Base-by-base conservation (phyloP, 2,329 filamentous ascomycete species). In the Pseudogymnoascus sp. region DNA sequence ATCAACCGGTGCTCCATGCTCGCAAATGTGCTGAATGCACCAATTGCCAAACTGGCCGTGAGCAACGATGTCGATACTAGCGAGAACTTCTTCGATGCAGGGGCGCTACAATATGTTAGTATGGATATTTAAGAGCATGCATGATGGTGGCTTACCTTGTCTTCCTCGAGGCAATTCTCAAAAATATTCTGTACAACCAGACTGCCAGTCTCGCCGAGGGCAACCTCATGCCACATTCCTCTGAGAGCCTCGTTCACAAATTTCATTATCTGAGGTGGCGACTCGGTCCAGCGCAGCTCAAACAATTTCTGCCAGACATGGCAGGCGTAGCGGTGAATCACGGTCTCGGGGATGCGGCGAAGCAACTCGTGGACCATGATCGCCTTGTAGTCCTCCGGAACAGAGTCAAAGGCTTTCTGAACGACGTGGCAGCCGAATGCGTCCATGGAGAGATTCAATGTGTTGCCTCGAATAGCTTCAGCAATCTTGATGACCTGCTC, bases 301-400 rank as follows among this genome's bases (percentile, higher is more conserved):
- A 99, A 99, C 28, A 99, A 85, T 81, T 99, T 99, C 80, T 99
- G 95, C 95, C 95, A 99, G 67, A 99, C 95, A 76, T 99, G 95
- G 73, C 95, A 99, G 65, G 95, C 95, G 78, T 99, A 99, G 69
- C 96, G 90, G 78, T 99, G 96, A 73, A 99, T 95, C 68, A 99
- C 93, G 2, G 95, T 99, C 77, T 99, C 93, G 0, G 93, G 95
- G 68, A 99, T 99, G 63, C 92, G 89, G 67, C 92, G 91, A 65
- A 99, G 86, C 25, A 99, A 83, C 75, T 99, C 95, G 74, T 96
- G 92, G n/a, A 99, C 95, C 93, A 99, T 98, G 74, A 95, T 89
- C 11, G 92, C 91, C 78, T 99, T 99, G 82, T 97, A 96, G 70
- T 96, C 90, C 75, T 99, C 96, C 0, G 95, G 92, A 28, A 99